Evolutionary conservation across 75 land plant species (phyloP).

Genomic region (Larix kaempferi): DNA sequence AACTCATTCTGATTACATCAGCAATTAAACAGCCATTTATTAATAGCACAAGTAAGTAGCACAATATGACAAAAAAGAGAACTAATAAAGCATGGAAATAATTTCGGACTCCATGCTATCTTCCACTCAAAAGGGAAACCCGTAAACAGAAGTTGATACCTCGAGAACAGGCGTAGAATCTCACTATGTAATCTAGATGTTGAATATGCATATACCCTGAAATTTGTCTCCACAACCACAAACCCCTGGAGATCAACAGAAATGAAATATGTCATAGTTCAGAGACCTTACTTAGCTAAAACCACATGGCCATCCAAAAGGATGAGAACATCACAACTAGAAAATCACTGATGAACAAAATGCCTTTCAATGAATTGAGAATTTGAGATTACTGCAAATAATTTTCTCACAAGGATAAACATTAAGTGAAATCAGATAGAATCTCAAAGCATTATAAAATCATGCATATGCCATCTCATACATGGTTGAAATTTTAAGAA

Average conservation of each 20-base stretch:
- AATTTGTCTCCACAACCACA: constrained; percentile 97
- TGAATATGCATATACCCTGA: constrained; percentile 92
- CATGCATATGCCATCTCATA: background rate
- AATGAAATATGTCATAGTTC: background rate
- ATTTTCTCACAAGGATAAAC: background rate
- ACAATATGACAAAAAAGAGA: background rate
- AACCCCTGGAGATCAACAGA: constrained; percentile 59
- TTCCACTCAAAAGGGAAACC: background rate
- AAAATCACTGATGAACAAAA: background rate
- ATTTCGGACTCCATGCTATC: background rate
- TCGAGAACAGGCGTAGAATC: constrained; percentile 81
- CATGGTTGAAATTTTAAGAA: too few species aligned
- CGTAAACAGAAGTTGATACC: constrained; percentile 32
- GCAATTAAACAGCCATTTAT: background rate
- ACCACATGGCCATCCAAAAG: background rate
- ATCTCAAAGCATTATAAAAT: background rate
- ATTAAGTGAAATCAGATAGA: background rate
- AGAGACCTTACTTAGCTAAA: background rate
- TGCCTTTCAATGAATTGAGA: background rate
- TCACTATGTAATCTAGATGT: constrained; percentile 88
- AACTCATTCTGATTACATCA: background rate
- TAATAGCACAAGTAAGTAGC: background rate
- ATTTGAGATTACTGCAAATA: background rate
- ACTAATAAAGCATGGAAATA: background rate
- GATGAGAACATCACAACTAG: background rate